Evolutionary conservation across 2,329 filamentous ascomycete genomes (phyloP).

Genomic region (Colletotrichum brevisporum): DNA sequence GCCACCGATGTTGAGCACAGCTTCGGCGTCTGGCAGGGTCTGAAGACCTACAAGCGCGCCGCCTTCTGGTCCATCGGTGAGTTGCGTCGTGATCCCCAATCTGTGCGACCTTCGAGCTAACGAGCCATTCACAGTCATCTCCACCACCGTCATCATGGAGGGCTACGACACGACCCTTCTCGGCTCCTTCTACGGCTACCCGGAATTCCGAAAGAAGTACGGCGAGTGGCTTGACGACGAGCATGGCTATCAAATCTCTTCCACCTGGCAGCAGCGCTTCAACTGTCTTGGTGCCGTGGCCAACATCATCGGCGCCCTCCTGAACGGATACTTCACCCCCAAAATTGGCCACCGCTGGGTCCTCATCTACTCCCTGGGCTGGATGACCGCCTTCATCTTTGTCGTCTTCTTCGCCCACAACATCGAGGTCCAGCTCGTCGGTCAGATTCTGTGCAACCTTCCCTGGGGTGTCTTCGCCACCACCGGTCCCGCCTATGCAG

Average conservation of each 20-base stretch:
- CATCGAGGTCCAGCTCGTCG: conserved; percentile 58
- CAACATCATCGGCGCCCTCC: conserved; percentile 56
- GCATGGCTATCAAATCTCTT: conserved; percentile 61
- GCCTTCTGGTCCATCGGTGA: conserved; percentile 57
- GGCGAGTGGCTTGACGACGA: conserved; percentile 52
- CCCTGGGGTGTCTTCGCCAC: conserved; percentile 63
- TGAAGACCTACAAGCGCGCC: conserved; percentile 57
- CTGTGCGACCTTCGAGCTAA: conserved; percentile 1
- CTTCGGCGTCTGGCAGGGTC: conserved; percentile 50
- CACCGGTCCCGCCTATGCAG: conserved; percentile 58
- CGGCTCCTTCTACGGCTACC: conserved; percentile 62
- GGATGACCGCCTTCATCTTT: conserved; percentile 61
- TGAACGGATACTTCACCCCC: conserved; percentile 59
- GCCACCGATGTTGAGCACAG: conserved; percentile 55
- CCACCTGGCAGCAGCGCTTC: conserved; percentile 66
- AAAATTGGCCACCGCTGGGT: conserved; percentile 60
- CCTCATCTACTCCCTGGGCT: conserved; percentile 57
- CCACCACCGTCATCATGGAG: conserved; percentile 65
- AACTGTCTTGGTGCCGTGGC: conserved; percentile 52
- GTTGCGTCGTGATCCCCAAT: conserved; percentile 29
- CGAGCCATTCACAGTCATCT: conserved; percentile 51
- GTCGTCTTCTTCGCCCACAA: conserved; percentile 63
- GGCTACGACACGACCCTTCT: conserved; percentile 64
- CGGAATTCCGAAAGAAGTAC: conserved; percentile 55
- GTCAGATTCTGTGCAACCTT: conserved; percentile 61